These are phyloP conservation scores for Trametes villosa DNA, from an alignment of 768 basidiomycete species.

Conservation along the genomic window DNA sequence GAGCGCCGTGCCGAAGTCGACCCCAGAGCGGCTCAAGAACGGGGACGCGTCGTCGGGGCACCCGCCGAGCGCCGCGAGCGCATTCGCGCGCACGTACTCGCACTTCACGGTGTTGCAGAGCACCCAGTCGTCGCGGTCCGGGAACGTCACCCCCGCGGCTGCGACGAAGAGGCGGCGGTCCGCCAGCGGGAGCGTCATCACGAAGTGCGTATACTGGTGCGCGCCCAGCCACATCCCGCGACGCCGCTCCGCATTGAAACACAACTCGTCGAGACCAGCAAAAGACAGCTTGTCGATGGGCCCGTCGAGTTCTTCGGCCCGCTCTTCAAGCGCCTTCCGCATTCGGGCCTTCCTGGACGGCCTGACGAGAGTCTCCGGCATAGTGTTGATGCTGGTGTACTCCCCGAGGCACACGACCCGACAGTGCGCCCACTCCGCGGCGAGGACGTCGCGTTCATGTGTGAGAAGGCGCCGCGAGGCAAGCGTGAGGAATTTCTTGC, in stretches of 20 bases:
- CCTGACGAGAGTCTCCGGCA: background rate
- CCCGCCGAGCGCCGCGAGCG: background rate
- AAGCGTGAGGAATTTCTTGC: conserved; percentile 22
- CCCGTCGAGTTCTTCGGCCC: no score
- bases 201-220: background rate
- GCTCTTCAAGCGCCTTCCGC: no score
- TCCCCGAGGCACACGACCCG: conserved; percentile 72
- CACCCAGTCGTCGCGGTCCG: conserved; percentile 11
- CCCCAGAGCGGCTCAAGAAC: background rate
- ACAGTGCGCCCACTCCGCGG: conserved; percentile 9
- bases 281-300: no score
- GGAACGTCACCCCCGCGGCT: background rate
- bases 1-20: conserved; percentile 11
- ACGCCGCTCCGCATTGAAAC: no score
- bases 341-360: background rate
- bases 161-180: background rate
- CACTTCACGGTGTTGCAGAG: conserved; percentile 9
- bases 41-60: background rate
- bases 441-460: background rate
- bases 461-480: background rate
- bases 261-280: no score
- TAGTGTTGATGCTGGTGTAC: conserved; percentile 41
- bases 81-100: conserved; percentile 6
- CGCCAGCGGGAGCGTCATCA: background rate
- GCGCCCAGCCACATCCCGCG: no score